Percentiles rank a stretch among this genome's conserved stretches.
Evolutionary conservation across 140 eudicot species (phyloP).

Genomic region (Oenanthe javanica): DNA sequence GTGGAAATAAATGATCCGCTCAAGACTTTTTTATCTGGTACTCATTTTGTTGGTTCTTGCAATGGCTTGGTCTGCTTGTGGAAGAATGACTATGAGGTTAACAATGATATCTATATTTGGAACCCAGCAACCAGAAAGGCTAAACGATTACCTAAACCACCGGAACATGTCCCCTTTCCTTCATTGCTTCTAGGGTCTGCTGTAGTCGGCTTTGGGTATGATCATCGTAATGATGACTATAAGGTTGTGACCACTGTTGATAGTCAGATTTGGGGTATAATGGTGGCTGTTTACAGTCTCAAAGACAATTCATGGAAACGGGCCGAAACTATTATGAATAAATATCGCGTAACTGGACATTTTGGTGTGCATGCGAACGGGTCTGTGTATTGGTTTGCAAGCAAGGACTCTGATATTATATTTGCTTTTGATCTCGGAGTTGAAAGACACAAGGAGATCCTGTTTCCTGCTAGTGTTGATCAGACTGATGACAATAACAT

Average conservation of each 20-base stretch:
- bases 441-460: neutral
- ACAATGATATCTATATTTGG: neutral
- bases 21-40: neutral
- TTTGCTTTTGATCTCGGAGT: slow-evolving; percentile 1
- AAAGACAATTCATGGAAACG: neutral
- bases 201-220: neutral
- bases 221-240: neutral
- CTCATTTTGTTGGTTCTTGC: neutral
- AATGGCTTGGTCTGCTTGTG: neutral
- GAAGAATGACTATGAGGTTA: neutral
- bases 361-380: neutral
- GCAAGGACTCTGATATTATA: neutral
- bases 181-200: neutral
- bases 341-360: neutral
- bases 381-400: neutral
- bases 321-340: neutral
- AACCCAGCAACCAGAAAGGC: neutral
- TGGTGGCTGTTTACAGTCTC: neutral
- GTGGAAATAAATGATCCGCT: neutral
- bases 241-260: neutral
- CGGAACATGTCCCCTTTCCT: neutral
- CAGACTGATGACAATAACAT: neutral
- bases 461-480: neutral
- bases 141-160: neutral
- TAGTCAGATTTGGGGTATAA: neutral